Conservation (phyloP, 73 alveolate genomes). For the Symbiodinium natans region DNA sequence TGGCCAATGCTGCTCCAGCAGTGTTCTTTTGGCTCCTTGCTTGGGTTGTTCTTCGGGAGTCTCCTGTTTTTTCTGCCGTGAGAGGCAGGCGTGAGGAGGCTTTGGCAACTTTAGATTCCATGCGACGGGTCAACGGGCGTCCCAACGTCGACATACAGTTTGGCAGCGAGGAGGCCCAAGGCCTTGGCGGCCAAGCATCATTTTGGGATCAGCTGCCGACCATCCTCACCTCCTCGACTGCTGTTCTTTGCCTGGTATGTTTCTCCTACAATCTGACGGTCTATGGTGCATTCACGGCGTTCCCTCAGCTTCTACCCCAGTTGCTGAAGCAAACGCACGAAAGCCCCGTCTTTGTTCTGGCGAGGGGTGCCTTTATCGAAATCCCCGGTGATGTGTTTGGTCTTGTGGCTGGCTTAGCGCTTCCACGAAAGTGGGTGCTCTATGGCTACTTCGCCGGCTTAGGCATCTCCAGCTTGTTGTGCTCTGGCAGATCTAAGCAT, state of each 20-base stretch:
- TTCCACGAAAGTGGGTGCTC: constrained; percentile 71
- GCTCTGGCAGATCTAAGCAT: neutral
- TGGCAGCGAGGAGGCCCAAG: neutral
- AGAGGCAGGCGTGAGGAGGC: constrained; percentile 33
- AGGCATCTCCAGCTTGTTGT: constrained; percentile 30
- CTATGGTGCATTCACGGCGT: constrained; percentile 47
- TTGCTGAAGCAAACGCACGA: neutral
- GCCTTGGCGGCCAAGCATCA: neutral
- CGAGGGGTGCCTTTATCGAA: constrained; percentile 35
- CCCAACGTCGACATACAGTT: neutral
- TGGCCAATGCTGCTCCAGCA: constrained; percentile 51
- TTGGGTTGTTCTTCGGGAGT: constrained; percentile 31
- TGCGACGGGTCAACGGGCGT: neutral
- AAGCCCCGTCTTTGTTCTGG: constrained; percentile 23
- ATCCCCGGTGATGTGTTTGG: constrained; percentile 56
- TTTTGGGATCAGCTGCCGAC: neutral
- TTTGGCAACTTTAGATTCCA: neutral
- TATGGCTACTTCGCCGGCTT: constrained; percentile 37
- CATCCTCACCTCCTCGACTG: neutral
- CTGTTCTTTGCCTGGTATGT: constrained; percentile 2
- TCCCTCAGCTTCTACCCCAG: constrained; percentile 48
- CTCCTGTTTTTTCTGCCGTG: constrained; percentile 40
- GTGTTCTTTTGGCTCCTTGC: constrained; percentile 24
- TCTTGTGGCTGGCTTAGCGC: constrained; percentile 2
- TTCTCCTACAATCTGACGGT: constrained; percentile 46